phyloP scores from a whole-genome alignment of 2,329 filamentous ascomycete genomes.

The Kalmusia sp. region DNA sequence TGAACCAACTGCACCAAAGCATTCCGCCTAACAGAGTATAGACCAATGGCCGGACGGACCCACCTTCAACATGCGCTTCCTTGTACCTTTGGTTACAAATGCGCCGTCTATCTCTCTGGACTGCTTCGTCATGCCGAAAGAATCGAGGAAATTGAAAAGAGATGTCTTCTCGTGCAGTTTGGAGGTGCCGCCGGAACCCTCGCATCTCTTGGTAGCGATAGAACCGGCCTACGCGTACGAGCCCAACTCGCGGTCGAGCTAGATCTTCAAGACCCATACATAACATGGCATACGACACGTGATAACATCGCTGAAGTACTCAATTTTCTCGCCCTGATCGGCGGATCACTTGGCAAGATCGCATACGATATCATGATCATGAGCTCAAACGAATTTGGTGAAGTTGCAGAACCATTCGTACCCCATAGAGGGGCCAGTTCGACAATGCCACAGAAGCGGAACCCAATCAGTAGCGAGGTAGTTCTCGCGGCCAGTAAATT shows the following conservation, averaged over 20 bases:
- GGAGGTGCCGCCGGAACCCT: slow-evolving; percentile 64
- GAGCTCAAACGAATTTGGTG: slow-evolving; percentile 63
- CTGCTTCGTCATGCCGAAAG: slow-evolving; percentile 58
- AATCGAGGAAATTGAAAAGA: slow-evolving; percentile 54
- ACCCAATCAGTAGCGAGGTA: slow-evolving; percentile 65
- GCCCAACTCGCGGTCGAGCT: slow-evolving; percentile 58
- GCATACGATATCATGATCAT: slow-evolving; percentile 64
- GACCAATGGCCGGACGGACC: slow-evolving; percentile 64
- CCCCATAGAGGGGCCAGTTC: slow-evolving; percentile 43
- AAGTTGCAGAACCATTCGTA: slow-evolving; percentile 60
- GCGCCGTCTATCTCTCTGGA: slow-evolving; percentile 61
- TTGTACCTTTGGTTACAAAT: slow-evolving; percentile 65
- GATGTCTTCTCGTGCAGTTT: slow-evolving; percentile 61
- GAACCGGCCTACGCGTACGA: slow-evolving; percentile 58
- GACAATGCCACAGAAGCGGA: slow-evolving; percentile 57
- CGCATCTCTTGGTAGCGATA: slow-evolving; percentile 58
- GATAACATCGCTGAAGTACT: slow-evolving; percentile 62
- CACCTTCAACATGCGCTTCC: slow-evolving; percentile 66
- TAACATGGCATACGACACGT: slow-evolving; percentile 65
- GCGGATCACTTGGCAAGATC: slow-evolving; percentile 62
- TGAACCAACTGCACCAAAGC: no score
- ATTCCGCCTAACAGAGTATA: no score
- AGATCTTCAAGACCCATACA: slow-evolving; percentile 56
- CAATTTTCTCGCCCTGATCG: slow-evolving; percentile 61
- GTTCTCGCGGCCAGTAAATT: slow-evolving; percentile 63